Conservation (phyloP, 345 rosid genomes). For the Euphorbia peplus region DNA sequence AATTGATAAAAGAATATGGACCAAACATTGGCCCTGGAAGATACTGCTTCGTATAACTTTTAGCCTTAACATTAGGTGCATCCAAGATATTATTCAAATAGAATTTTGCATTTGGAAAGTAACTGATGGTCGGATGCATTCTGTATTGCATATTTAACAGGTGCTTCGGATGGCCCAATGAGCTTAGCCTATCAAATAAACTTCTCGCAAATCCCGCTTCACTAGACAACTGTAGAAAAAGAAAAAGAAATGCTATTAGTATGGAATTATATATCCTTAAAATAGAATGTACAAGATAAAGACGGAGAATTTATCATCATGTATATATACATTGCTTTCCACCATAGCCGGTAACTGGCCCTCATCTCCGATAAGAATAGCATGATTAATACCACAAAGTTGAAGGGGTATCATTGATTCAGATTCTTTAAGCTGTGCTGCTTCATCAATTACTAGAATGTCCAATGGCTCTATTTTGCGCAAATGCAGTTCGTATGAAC, state of each 20-base stretch:
- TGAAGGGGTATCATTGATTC: constrained; percentile 54
- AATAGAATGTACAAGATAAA: no score
- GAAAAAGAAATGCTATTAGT: not conserved
- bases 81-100: constrained; percentile 45
- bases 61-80: constrained; percentile 24
- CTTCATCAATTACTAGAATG: constrained; percentile 56
- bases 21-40: constrained; percentile 45
- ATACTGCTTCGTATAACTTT: constrained; percentile 24
- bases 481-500: constrained; percentile 32
- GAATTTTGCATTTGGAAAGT: constrained; percentile 51
- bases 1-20: constrained; percentile 49
- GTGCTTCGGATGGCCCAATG: constrained; percentile 42
- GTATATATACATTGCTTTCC: constrained; percentile 34
- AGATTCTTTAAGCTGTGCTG: constrained; percentile 58
- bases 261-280: not conserved
- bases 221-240: constrained; percentile 30
- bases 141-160: constrained; percentile 58
- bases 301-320: no score
- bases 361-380: constrained; percentile 51
- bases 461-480: constrained; percentile 28
- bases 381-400: constrained; percentile 36
- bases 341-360: constrained; percentile 52
- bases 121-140: constrained; percentile 76
- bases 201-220: constrained; percentile 55
- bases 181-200: constrained; percentile 57